Evolutionary conservation across 495 filamentous ascomycete species (phyloP).

Genomic region (Aspergillus cavernicola): DNA sequence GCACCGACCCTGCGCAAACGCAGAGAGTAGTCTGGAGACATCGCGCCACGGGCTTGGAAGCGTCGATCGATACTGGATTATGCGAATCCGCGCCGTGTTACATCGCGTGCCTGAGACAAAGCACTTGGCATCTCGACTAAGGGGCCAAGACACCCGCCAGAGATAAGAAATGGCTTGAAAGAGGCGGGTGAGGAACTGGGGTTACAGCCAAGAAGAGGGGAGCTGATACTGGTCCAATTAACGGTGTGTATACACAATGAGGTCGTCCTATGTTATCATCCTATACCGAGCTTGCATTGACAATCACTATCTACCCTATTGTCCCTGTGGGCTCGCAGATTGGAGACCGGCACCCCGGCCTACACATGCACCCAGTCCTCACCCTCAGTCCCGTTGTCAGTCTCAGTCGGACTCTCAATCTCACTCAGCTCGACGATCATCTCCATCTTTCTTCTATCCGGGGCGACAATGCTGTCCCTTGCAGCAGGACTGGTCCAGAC

Average conservation of each 20-base stretch:
- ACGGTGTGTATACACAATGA: neutral
- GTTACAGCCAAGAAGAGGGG: slow-evolving; percentile 9
- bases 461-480: neutral
- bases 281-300: neutral
- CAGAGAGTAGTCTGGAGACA: too few species aligned
- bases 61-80: neutral
- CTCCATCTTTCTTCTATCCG: neutral
- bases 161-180: slow-evolving; percentile 6
- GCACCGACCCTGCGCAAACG: too few species aligned
- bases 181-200: too few species aligned
- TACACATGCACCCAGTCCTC: too few species aligned
- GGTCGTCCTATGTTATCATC: neutral
- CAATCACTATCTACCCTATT: too few species aligned
- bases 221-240: neutral
- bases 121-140: slow-evolving; percentile 2
- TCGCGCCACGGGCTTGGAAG: too few species aligned
- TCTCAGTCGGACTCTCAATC: neutral
- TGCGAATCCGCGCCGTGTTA: slow-evolving; percentile 8
- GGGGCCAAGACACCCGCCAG: neutral
- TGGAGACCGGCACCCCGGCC: too few species aligned
- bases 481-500: neutral
- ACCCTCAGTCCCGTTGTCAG: too few species aligned
- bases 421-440: neutral
- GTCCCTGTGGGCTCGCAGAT: too few species aligned
- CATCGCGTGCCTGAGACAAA: slow-evolving; percentile 10